Percentiles rank a stretch among this genome's conserved stretches.
Conservation (phyloP, 331 rosid species). For the Quercus phellos region DNA sequence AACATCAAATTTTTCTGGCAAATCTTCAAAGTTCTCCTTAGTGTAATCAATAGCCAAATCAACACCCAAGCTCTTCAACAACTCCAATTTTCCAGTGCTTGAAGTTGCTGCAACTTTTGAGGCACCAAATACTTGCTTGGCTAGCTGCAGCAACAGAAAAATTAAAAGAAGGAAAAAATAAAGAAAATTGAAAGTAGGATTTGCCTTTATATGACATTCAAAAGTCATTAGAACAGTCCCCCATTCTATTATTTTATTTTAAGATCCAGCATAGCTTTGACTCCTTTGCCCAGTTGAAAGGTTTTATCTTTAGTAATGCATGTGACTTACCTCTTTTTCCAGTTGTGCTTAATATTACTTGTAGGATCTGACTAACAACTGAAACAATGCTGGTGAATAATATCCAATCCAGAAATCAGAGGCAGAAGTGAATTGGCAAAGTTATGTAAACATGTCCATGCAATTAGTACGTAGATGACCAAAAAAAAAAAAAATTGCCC, state of each 20-base stretch:
- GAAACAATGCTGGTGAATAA: neutral
- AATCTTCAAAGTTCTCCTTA: slow-evolving; percentile 77
- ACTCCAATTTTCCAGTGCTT: slow-evolving; percentile 70
- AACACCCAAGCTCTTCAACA: slow-evolving; percentile 78
- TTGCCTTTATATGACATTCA: neutral
- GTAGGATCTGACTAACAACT: neutral
- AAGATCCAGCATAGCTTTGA: neutral
- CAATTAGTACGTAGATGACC: no score
- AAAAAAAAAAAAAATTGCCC: neutral
- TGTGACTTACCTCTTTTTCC: neutral
- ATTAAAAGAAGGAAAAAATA: neutral
- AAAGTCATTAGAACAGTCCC: neutral
- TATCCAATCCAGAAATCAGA: neutral
- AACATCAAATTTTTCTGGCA: slow-evolving; percentile 80
- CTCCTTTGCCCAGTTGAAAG: neutral
- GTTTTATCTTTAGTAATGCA: neutral
- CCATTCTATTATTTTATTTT: neutral
- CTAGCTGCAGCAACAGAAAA: slow-evolving; percentile 43
- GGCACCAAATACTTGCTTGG: slow-evolving; percentile 92
- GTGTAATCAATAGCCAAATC: slow-evolving; percentile 91
- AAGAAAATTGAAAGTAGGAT: neutral
- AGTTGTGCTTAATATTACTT: neutral
- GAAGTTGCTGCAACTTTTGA: slow-evolving; percentile 85
- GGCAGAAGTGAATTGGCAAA: neutral
- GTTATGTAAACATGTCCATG: neutral